These are phyloP conservation scores for Saccharomycopsis guyanensis DNA, from an alignment of 805 yeast genomes.

Conservation along the genomic window DNA sequence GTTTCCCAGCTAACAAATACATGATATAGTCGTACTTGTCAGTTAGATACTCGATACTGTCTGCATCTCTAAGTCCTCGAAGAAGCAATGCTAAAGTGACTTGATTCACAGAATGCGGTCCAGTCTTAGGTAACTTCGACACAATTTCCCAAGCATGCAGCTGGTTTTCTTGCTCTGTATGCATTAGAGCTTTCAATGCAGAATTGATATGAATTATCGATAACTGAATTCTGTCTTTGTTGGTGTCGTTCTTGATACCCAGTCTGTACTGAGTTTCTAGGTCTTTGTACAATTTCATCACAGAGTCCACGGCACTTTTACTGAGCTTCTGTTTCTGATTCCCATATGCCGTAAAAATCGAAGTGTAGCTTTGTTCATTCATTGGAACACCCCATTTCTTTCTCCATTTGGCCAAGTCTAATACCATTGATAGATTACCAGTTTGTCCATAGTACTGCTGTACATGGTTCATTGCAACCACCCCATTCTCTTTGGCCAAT, in stretches of 20 bases:
- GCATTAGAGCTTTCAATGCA: conserved; percentile 36
- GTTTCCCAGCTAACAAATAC: not conserved
- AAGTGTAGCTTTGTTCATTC: conserved; percentile 41
- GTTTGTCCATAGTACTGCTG: conserved; percentile 39
- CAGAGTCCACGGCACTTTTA: conserved; percentile 28
- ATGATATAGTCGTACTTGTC: not conserved
- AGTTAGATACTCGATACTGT: conserved; percentile 1
- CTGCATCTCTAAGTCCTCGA: conserved; percentile 21
- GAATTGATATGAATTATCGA: conserved; percentile 40
- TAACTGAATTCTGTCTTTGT: conserved; percentile 24
- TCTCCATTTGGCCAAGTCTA: conserved; percentile 44
- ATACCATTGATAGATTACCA: conserved; percentile 39
- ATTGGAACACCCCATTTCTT: conserved; percentile 54
- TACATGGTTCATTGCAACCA: conserved; percentile 58
- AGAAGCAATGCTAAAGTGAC: conserved; percentile 28
- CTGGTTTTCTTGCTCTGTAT: conserved; percentile 29
- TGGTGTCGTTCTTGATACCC: not conserved
- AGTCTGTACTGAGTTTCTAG: conserved; percentile 6
- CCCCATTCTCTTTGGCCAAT: conserved; percentile 41
- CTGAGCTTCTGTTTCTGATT: conserved; percentile 29
- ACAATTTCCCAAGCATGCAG: conserved; percentile 33
- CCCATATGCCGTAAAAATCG: conserved; percentile 40
- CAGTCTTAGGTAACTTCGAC: conserved; percentile 25
- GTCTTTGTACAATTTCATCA: conserved; percentile 21
- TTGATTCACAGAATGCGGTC: conserved; percentile 27